Base-by-base conservation (phyloP, 2,329 filamentous ascomycete genomes). In the Neonectria faginata region DNA sequence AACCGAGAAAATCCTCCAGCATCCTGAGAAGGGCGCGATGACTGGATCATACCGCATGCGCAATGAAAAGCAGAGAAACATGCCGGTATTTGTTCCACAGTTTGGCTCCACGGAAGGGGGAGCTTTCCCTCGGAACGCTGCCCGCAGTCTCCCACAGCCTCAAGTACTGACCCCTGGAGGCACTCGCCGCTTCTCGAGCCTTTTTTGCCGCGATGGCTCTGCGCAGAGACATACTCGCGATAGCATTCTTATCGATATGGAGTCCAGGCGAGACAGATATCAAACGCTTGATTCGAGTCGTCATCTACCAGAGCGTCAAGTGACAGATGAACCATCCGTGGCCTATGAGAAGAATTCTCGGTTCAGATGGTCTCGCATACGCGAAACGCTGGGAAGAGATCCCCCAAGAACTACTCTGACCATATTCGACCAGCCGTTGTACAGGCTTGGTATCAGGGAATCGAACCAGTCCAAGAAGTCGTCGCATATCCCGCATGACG, bases 251-350 rank as follows among this genome's bases (percentile, higher is more conserved):
- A 60, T 71, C n/a, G 69, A 77, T 41, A 63, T 74, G 64, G 61
- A 70, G n/a, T 62, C 64, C 1, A 65, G 73, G 11, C 68, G 65
- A 10, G 71, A 68, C 33, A 77, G 76, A 52, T 79, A 78, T 39
- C 67, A 75, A 29, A 78, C 74, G 55, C 70, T 79, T 18, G 71
- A 71, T 16, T 79, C 77, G 2, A 71, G 76, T 8, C 47, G 57
- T 7, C 51, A 60, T 29, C 51, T 57, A 2, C 44, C 62, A 36
- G 55, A 53, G 20, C 54, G 4, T 8, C 18, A 11, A 12, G 12
- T 18, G 2, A 18, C 44, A 27, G 36, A 60, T 8, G 57, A 54
- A 6, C 18, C 56, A 2, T 42, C 44, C 5, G 12, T n/a, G 2
- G 25, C 57, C 1, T 42, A 58, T 1, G 57, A 50, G 7, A 64